These are phyloP conservation scores for Chaetoceros tenuissimus DNA, from an alignment of 108 stramenopile species.

Conservation along the genomic window DNA sequence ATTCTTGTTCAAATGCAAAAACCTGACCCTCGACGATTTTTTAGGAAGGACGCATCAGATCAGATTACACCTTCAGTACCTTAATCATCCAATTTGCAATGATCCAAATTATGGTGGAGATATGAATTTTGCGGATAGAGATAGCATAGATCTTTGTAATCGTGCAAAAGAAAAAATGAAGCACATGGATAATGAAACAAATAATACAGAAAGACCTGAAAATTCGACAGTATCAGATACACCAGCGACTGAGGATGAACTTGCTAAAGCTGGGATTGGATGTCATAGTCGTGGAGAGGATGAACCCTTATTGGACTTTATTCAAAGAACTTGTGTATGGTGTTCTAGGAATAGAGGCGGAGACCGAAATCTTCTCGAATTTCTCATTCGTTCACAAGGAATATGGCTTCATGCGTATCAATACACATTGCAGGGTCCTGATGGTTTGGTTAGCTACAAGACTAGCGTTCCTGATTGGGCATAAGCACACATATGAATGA, in stretches of 20 bases:
- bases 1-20: no score
- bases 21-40: no score
- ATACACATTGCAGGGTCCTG: slow-evolving; percentile 35
- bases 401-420: slow-evolving; percentile 84
- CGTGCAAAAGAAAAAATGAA: slow-evolving; percentile 26
- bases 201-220: slow-evolving; percentile 3
- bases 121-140: slow-evolving; percentile 51
- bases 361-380: slow-evolving; percentile 49
- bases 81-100: slow-evolving; percentile 84
- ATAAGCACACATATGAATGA: no score
- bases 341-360: slow-evolving; percentile 42
- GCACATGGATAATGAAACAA: background rate
- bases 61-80: slow-evolving; percentile 68
- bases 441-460: slow-evolving; percentile 1
- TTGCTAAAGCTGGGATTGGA: slow-evolving; percentile 22
- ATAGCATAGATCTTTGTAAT: slow-evolving; percentile 26
- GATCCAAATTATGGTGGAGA: slow-evolving; percentile 89
- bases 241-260: slow-evolving; percentile 63
- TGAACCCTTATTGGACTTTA: slow-evolving; percentile 61
- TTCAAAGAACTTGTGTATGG: slow-evolving; percentile 78
- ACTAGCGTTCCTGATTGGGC: background rate
- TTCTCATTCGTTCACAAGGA: slow-evolving; percentile 60
- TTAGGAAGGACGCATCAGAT: slow-evolving; percentile 90
- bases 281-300: slow-evolving; percentile 22
- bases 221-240: slow-evolving; percentile 32